phyloP scores from a whole-genome alignment of 108 stramenopile genomes.

The Conticribra weissflogii region DNA sequence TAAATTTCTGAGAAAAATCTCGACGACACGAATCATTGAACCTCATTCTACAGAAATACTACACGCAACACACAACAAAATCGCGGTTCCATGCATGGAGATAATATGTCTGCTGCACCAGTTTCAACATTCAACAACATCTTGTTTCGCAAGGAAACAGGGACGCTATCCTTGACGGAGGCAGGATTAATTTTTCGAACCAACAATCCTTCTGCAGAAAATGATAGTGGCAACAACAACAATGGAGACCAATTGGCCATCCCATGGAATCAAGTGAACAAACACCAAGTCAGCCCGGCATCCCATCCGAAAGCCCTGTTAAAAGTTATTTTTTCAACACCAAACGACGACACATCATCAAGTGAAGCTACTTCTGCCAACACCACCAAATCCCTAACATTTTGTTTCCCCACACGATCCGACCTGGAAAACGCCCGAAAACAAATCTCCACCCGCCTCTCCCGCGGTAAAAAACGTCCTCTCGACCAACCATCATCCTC shows the following conservation, averaged over 20 bases:
- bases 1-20: too few relatives aligned
- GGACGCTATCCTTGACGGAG: constrained; percentile 44
- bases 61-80: too few relatives aligned
- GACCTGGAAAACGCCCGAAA: constrained; percentile 71
- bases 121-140: background rate
- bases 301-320: constrained; percentile 77
- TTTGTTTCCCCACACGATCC: constrained; percentile 62
- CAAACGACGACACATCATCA: background rate
- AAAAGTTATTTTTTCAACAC: constrained; percentile 46
- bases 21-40: too few relatives aligned
- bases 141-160: constrained; percentile 34
- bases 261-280: constrained; percentile 67
- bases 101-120: background rate
- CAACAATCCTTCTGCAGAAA: background rate
- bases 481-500: constrained; percentile 2
- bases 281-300: constrained; percentile 89
- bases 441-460: constrained; percentile 65
- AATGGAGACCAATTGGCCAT: constrained; percentile 1
- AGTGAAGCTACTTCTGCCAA: too few relatives aligned
- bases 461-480: constrained; percentile 9
- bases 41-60: too few relatives aligned
- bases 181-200: constrained; percentile 38
- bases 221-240: background rate
- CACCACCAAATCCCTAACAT: constrained; percentile 57
- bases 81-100: too few relatives aligned